Percentiles rank a stretch among this genome's conserved stretches.
These are phyloP conservation scores for Didymella pinodella DNA, from an alignment of 2,329 filamentous ascomycete species.

Conservation along the genomic window DNA sequence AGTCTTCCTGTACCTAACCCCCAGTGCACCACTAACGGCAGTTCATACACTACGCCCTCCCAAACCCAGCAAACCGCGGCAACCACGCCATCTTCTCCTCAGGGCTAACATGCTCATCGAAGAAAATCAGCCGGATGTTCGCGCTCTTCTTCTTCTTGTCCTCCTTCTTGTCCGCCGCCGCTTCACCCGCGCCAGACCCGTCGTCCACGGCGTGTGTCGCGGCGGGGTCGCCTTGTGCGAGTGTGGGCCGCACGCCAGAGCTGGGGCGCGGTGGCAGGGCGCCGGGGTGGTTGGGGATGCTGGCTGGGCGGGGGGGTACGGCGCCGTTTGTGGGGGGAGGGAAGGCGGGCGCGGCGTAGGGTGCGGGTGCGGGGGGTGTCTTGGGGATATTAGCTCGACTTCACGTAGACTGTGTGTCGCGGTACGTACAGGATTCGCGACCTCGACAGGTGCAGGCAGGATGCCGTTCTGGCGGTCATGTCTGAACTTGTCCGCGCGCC, in stretches of 20 bases:
- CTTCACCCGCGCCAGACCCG: slow-evolving; percentile 47
- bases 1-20: no score
- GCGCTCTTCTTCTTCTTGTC: slow-evolving; percentile 70
- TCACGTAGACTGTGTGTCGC: neutral
- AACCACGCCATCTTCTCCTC: slow-evolving; percentile 88
- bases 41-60: slow-evolving; percentile 27
- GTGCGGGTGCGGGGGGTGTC: slow-evolving; percentile 33
- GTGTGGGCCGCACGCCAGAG: slow-evolving; percentile 33
- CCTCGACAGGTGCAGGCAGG: slow-evolving; percentile 51
- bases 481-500: slow-evolving; percentile 68
- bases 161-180: slow-evolving; percentile 50
- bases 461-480: slow-evolving; percentile 53
- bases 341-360: slow-evolving; percentile 30
- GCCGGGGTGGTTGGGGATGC: slow-evolving; percentile 38
- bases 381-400: slow-evolving; percentile 24
- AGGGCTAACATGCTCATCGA: slow-evolving; percentile 78
- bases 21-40: no score
- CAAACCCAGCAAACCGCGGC: slow-evolving; percentile 70
- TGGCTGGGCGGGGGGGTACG: slow-evolving; percentile 41
- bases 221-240: slow-evolving; percentile 24
- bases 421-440: slow-evolving; percentile 21
- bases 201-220: slow-evolving; percentile 57
- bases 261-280: slow-evolving; percentile 51
- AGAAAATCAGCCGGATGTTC: slow-evolving; percentile 75
- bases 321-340: slow-evolving; percentile 32